Base-by-base conservation (phyloP, 495 filamentous ascomycete genomes). In the Hypoxylon fuscum region DNA sequence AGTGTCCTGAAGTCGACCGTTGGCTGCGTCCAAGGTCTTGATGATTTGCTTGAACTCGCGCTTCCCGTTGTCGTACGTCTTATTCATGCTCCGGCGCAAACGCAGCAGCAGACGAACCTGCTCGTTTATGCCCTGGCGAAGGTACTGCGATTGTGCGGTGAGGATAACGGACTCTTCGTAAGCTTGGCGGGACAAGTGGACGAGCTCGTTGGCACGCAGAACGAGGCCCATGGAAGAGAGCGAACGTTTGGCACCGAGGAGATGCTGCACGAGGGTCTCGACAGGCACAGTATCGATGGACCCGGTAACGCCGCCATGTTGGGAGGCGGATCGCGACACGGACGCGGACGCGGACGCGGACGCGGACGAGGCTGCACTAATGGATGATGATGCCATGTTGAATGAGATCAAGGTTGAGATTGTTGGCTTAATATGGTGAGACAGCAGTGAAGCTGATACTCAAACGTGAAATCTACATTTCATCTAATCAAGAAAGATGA, bases 201-300 rank as follows among this genome's bases (percentile, higher is more conserved):
- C 90, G 32, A 98, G 87, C 65, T 94, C 88, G 69, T 96, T 91
- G 55, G 94, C 95, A 37, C 91, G 90, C 74, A 88, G 87, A 35
- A 97, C 92, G 62, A 93, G 87, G 42, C 77, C 83, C 64, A 94
- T 91, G 1, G 91, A 92, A n/a, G 90, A 89, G 2, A 98, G 85
- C 6, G 94, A 93, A 21, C 91, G 86, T 76, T 98, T 98, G 2
- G 96, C 90, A 35, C 88, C 88, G 12, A 97, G 83, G 22, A 98
- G 90, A 76, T 96, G 86, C 1, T 83, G 80, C 40, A 96, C 88
- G 22, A 96, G 85, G 2, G 83, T 85, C 53, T 95, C 90, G 49
- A 95, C 82, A 11, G 83, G 69, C 10, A 84, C 71, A 51, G 77
- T 63, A 21, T 64, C 50, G 48, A 50, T 14, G 27, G 65, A 58